Base-by-base conservation (phyloP, 352 stramenopile genomes). In the Globisporangium heterothallicum region DNA sequence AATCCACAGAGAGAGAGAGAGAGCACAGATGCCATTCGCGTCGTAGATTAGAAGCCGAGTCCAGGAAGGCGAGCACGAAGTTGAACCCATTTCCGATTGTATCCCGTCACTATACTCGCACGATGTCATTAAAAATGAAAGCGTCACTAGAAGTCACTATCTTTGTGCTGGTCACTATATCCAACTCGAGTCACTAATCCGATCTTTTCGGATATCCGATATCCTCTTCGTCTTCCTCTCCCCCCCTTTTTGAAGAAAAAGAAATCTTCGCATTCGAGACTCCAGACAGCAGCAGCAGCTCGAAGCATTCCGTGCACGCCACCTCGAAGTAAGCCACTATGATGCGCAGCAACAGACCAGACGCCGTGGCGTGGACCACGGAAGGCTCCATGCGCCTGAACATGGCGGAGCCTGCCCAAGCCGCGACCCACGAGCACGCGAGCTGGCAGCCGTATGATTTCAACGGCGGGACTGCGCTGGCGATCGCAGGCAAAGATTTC, bases 401-500 rank as follows among this genome's bases (percentile, higher is more conserved):
- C 19, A 47, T 86, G 35, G 45, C 64, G 3, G 61, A 61, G 14
- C 51, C 51, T 22, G 61, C 70, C 42, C 67, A 76, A 18, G 72
- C 74, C 26, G 25, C 45, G 21, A 56, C 50, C 21, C 68, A 78
- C 49, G 59, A 64, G 45, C 82, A 75, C 41, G 55, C 80, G 42
- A 66, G 61, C 53, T 92, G 80, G 78, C 69, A 92, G 71, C 82
- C 82, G 29, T 92, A 92, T 49, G 82, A 92, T 65, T 92, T 92
- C 48, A 92, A 92, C 63, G 82, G 79, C 55, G 82, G 82, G 60
- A 92, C 82, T 24, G 71, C 88, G 53, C 68, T 98, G 44, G 95
- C 92, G 13, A 97, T 99, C 61, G 85, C 92, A 19, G 96, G 96
- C 62, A 64, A 83, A 19, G 94, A 99, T 70, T 99, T 97, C 61